A percentile compares a stretch with the other conserved stretches of the same genome.
Evolutionary conservation across 164 flowering plant genomes (phyloP).

Genomic region (Annona cherimola): DNA sequence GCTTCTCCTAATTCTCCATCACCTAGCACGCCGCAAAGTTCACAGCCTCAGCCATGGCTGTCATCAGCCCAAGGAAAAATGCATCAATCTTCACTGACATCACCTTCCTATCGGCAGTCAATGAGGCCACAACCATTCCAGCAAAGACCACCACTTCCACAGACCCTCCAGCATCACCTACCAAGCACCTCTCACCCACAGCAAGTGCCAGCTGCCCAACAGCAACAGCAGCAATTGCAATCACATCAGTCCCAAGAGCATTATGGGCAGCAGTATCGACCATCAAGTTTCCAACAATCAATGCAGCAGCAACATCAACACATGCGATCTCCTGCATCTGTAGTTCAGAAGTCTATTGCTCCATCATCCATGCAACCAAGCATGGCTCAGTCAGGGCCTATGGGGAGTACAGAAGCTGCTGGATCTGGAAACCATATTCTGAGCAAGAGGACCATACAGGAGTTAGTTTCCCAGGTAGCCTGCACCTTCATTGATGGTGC

Average conservation of each 20-base stretch:
- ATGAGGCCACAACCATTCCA: constrained; percentile 47
- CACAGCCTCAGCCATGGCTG: constrained; percentile 77
- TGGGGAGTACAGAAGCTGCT: constrained; percentile 32
- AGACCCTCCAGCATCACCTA: constrained; percentile 36
- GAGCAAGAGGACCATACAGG: constrained; percentile 85
- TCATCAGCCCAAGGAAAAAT: constrained; percentile 53
- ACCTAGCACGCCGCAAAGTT: constrained; percentile 42
- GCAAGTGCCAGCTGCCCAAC: constrained; percentile 40
- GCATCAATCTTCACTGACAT: constrained; percentile 51
- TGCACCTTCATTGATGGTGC: not conserved
- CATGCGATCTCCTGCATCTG: constrained; percentile 37
- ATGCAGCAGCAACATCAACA: constrained; percentile 45
- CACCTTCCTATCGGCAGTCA: constrained; percentile 54
- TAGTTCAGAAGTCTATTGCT: constrained; percentile 48
- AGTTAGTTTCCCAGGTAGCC: constrained; percentile 69
- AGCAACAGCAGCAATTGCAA: constrained; percentile 29
- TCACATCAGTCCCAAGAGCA: constrained; percentile 58
- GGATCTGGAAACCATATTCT: constrained; percentile 57
- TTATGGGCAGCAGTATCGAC: constrained; percentile 40
- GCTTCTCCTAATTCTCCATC: constrained; percentile 47
- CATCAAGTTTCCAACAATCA: constrained; percentile 45
- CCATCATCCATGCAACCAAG: constrained; percentile 30
- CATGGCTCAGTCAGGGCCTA: constrained; percentile 24
- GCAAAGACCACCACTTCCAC: constrained; percentile 53
- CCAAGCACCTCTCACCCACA: constrained; percentile 40